Conservation (phyloP, 164 flowering plant species). For the Chimonanthus salicifolius region DNA sequence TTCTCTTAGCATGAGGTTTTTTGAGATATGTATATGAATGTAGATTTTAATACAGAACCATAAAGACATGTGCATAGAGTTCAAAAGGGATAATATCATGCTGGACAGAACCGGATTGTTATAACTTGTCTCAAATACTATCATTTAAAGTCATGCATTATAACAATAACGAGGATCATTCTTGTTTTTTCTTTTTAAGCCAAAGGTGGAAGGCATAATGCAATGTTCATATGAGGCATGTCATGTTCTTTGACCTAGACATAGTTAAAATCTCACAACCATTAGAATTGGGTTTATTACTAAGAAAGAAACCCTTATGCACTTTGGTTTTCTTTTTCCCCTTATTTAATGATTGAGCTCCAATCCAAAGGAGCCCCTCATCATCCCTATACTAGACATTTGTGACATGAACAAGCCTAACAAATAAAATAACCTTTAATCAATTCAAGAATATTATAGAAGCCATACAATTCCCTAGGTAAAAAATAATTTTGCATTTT, state of each 20-base stretch:
- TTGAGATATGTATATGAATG: too few relatives aligned
- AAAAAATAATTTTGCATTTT: neutral
- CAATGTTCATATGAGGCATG: neutral
- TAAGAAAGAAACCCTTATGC: conserved; percentile 1
- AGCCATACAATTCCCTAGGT: conserved; percentile 9
- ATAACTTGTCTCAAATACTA: too few relatives aligned
- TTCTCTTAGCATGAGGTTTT: too few relatives aligned
- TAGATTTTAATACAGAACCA: too few relatives aligned
- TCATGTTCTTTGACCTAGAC: conserved; percentile 12
- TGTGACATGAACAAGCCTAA: conserved; percentile 9
- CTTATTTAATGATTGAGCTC: conserved; percentile 11
- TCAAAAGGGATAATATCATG: too few relatives aligned
- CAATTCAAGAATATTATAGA: neutral
- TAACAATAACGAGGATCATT: too few relatives aligned
- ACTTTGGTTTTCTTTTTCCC: neutral
- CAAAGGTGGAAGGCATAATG: too few relatives aligned
- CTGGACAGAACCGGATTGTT: too few relatives aligned
- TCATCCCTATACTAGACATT: conserved; percentile 8
- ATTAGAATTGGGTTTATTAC: conserved; percentile 8
- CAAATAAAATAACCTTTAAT: conserved; percentile 3
- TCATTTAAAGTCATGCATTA: too few relatives aligned
- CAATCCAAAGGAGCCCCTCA: conserved; percentile 15
- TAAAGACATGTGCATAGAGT: too few relatives aligned
- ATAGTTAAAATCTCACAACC: conserved; percentile 2
- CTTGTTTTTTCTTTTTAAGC: too few relatives aligned